Evolutionary conservation across 352 stramenopile genomes (phyloP), one percentile per base, ranked within the genome.

Genomic region (Albugo laibachii): DNA sequence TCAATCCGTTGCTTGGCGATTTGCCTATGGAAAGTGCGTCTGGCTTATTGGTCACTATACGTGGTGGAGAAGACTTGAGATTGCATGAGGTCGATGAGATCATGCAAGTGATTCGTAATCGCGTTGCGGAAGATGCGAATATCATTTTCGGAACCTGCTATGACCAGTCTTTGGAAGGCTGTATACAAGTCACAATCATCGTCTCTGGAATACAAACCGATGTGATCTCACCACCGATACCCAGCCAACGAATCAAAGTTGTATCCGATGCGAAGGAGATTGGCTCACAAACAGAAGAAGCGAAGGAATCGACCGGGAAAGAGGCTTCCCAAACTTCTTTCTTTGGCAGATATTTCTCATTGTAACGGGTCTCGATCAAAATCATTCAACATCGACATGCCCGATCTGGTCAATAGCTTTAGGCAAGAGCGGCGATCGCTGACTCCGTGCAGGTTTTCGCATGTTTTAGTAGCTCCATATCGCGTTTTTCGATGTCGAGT

Each of bases 1-100:
- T 94, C 38, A 96, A 91, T 53, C 93, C 93, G 14, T 59, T 97
- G 31, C 67, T 98, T 2, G 92, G 78, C 27, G 76, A 98, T 41
- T 66, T 96, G 44, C 83, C 93, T 6, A 96, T 95, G 20, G 83
- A 93, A 39, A 84, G 80, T 37, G 92, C 93, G 1, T 73, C 93
- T 39, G 83, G 92, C 3, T 72, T 98, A 39, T 73, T 98, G 11
- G 94, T 98, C 45, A 98, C 95, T 45, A 95, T 97, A 50, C 82
- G 93, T 10, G 91, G 92, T 24, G 93, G 89, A 13, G 65, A 80
- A 27, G 81, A 94, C 59, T 83, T 98, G 66, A 95, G 84, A 35
- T 70, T 98, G 8, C 84, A 86, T 39, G 88, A 98, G 66, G 78
- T 92, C 31, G 78, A 92, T 52, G 59, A 67, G 47, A 88, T 86